Base-by-base conservation (phyloP, 2,329 filamentous ascomycete species). In the Stachybotrys chlorohalonatus region DNA sequence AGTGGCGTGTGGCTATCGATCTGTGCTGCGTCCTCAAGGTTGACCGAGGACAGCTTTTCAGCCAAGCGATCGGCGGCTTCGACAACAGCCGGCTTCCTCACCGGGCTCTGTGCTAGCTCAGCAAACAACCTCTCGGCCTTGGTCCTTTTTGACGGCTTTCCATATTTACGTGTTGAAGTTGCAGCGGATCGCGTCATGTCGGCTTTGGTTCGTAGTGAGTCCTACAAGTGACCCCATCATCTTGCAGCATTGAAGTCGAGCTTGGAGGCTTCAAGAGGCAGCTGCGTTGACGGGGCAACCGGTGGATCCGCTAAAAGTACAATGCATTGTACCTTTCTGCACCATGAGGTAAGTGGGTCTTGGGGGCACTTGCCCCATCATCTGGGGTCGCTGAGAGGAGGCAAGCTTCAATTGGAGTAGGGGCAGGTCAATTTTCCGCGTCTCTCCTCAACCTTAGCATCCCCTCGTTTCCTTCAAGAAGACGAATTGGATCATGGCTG, bases 21-120 rank as follows among this genome's bases (percentile, higher is more conserved):
- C 13, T 24, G 24, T 24, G 24, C 24, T 24, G 24, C 52, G 7
- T 52, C 48, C 48, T 52, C 54, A 32, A 73, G 61, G 8, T 55
- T 58, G 16, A 73, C 63, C 11, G 62, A 57, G 3, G 66, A 66
- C 31, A 75, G 61, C 51, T 70, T 66, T 42, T 70, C 61, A 7
- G 70, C 65, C 47, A 77, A 59, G 49, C 68, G 62, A 46, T 65
- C 56, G 31, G 55, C 52, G 4, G 47, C 53, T 15, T 50, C 54
- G 24, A 48, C 30, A 46, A 57, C 52, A 32, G 56, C 52, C 46
- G 61, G 60, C 49, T 59, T 66, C 51, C 75, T 73, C 52, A 74
- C 57, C 3, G 80, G 80, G 49, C 75, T 80, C 55, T 74, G 73
- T 0, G 79, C 77, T 8, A 82, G 65, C 59, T 80, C 76, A 17